Evolutionary conservation across 2,329 filamentous ascomycete genomes (phyloP).

Genomic region (Xylariaceae sp.): DNA sequence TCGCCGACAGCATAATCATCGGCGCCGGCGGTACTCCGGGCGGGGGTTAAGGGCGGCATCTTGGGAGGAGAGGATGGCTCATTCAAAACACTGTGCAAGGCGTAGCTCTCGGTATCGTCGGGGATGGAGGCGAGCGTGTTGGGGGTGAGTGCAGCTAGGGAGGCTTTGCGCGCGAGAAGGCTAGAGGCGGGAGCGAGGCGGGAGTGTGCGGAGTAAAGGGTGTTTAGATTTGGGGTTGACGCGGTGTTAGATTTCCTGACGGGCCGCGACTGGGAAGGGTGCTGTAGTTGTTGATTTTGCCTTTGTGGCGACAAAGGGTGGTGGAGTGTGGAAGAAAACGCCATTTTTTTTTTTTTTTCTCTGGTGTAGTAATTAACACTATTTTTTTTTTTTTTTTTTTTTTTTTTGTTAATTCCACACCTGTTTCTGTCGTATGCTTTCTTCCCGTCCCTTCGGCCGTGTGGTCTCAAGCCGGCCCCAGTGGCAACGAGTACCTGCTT

Average conservation of each 20-base stretch:
- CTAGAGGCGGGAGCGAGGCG: conserved; percentile 39
- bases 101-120: conserved; percentile 63
- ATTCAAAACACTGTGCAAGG: conserved; percentile 51
- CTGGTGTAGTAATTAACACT: neutral
- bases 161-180: conserved; percentile 64
- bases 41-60: conserved; percentile 50
- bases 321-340: conserved; percentile 31
- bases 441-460: neutral
- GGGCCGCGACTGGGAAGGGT: conserved; percentile 36
- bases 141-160: conserved; percentile 64
- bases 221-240: conserved; percentile 58
- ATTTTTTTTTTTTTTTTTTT: neutral
- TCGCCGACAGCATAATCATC: conserved; percentile 70
- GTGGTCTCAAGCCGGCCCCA: no score
- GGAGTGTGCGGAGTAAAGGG: conserved; percentile 47
- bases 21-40: conserved; percentile 41
- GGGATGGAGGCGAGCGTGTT: conserved; percentile 61
- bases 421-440: neutral
- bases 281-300: conserved; percentile 17
- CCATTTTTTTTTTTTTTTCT: conserved; percentile 25
- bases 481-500: no score
- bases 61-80: conserved; percentile 24
- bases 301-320: conserved; percentile 6
- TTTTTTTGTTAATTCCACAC: neutral
- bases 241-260: conserved; percentile 42